Evolutionary conservation across 2,329 filamentous ascomycete genomes (phyloP).

Genomic region (Pleoardoris graminearum): DNA sequence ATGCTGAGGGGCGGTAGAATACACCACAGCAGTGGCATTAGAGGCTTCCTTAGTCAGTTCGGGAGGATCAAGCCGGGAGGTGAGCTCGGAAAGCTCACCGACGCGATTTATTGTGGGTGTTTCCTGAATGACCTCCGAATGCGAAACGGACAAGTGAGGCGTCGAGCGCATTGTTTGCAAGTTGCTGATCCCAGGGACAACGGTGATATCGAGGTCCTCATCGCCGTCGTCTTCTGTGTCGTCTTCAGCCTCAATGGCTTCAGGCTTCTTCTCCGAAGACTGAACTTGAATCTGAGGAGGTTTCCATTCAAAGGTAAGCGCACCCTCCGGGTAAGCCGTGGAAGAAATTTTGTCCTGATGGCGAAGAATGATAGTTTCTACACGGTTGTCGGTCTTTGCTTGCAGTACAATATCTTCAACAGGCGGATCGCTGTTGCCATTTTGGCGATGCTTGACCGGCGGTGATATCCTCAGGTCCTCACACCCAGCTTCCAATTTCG

Average conservation of each 20-base stretch:
- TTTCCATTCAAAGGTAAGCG: constrained; percentile 23
- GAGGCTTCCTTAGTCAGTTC: neutral
- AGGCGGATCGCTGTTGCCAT: constrained; percentile 6
- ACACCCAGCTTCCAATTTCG: constrained; percentile 31
- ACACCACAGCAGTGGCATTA: neutral
- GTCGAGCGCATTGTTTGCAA: constrained; percentile 24
- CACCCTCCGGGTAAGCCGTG: neutral
- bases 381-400: constrained; percentile 12
- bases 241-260: constrained; percentile 17
- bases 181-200: constrained; percentile 17
- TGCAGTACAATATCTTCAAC: constrained; percentile 26
- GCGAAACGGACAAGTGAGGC: constrained; percentile 27
- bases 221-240: constrained; percentile 36
- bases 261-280: constrained; percentile 24
- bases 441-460: neutral
- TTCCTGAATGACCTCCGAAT: constrained; percentile 37
- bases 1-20: constrained; percentile 20
- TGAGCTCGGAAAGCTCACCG: constrained; percentile 2
- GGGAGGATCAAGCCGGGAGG: neutral
- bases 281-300: constrained; percentile 36
- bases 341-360: constrained; percentile 30
- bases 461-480: constrained; percentile 20
- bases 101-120: constrained; percentile 33
- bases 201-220: constrained; percentile 22
- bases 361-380: constrained; percentile 36